A percentile compares a stretch with the other conserved stretches of the same genome.
phyloP scores from a whole-genome alignment of 2,329 filamentous ascomycete species.

The Fusarium domesticum region DNA sequence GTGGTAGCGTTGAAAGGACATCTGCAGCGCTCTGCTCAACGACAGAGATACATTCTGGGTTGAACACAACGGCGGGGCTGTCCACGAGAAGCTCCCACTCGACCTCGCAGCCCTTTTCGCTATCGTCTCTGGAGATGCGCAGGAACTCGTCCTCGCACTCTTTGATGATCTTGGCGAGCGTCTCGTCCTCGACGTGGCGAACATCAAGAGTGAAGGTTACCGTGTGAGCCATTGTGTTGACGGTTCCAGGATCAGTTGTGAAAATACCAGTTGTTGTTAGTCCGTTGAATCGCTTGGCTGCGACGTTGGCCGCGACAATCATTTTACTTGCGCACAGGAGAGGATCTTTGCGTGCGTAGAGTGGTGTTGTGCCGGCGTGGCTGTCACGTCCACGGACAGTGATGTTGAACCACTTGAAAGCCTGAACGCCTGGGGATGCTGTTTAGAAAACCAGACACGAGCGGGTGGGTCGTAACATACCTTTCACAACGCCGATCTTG shows the following conservation, averaged over 20 bases:
- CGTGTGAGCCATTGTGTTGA: conserved; percentile 65
- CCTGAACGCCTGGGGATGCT: conserved; percentile 23
- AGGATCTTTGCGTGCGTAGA: conserved; percentile 32
- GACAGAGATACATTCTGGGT: conserved; percentile 59
- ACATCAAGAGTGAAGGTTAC: conserved; percentile 66
- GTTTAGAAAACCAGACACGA: background rate
- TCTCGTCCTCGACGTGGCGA: conserved; percentile 52
- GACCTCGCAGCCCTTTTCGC: conserved; percentile 52
- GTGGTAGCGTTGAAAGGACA: conserved; percentile 39
- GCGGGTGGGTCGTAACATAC: background rate
- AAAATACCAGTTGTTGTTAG: conserved; percentile 32
- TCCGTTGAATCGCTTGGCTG: conserved; percentile 24
- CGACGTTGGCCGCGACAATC: conserved; percentile 26
- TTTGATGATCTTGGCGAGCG: conserved; percentile 51
- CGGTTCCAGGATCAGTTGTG: conserved; percentile 50
- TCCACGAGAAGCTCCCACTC: conserved; percentile 58
- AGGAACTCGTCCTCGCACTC: conserved; percentile 40
- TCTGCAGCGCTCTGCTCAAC: conserved; percentile 53
- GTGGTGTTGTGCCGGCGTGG: conserved; percentile 29
- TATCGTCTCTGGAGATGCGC: conserved; percentile 49
- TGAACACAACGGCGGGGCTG: conserved; percentile 56
- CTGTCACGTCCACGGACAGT: conserved; percentile 26
- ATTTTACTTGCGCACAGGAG: conserved; percentile 30
- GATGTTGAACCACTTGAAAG: conserved; percentile 29
- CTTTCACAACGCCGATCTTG: conserved; percentile 19